Percentiles rank a stretch among this genome's conserved stretches.
Conservation (phyloP, 805 yeast genomes). For the Candida wancherniae region DNA sequence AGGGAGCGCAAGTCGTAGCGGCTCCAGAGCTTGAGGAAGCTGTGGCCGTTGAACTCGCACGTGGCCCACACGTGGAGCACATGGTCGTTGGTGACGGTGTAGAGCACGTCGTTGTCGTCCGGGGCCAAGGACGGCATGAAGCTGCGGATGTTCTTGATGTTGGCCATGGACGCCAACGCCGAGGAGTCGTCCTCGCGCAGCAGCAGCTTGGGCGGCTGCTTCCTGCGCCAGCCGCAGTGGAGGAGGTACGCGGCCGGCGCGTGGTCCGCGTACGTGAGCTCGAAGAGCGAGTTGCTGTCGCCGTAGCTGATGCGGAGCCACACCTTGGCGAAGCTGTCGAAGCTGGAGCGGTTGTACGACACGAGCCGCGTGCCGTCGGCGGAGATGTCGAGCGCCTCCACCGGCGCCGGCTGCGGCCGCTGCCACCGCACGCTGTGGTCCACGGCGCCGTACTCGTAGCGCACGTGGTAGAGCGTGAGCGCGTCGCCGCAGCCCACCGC, state of each 20-base stretch:
- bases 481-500: slow-evolving; percentile 51
- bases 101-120: slow-evolving; percentile 40
- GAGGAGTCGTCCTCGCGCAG: slow-evolving; percentile 32
- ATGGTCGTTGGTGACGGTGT: slow-evolving; percentile 58
- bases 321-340: slow-evolving; percentile 65
- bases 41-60: slow-evolving; percentile 54
- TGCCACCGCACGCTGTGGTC: slow-evolving; percentile 39
- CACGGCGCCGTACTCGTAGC: slow-evolving; percentile 42
- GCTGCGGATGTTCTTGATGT: slow-evolving; percentile 31
- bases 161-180: slow-evolving; percentile 22
- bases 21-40: slow-evolving; percentile 56
- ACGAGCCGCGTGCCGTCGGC: slow-evolving; percentile 60
- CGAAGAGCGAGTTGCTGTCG: slow-evolving; percentile 54
- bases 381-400: slow-evolving; percentile 53
- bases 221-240: slow-evolving; percentile 19
- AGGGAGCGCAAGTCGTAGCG: slow-evolving; percentile 26
- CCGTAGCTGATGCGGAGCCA: slow-evolving; percentile 77
- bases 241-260: slow-evolving; percentile 46
- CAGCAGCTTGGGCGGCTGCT: slow-evolving; percentile 27
- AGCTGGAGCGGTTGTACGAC: slow-evolving; percentile 53
- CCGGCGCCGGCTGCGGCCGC: slow-evolving; percentile 56
- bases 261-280: slow-evolving; percentile 64
- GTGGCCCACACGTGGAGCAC: slow-evolving; percentile 66
- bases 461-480: slow-evolving; percentile 51
- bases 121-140: slow-evolving; percentile 30